phyloP scores from a whole-genome alignment of 2,329 filamentous ascomycete species.

The Penicillium nordicum region DNA sequence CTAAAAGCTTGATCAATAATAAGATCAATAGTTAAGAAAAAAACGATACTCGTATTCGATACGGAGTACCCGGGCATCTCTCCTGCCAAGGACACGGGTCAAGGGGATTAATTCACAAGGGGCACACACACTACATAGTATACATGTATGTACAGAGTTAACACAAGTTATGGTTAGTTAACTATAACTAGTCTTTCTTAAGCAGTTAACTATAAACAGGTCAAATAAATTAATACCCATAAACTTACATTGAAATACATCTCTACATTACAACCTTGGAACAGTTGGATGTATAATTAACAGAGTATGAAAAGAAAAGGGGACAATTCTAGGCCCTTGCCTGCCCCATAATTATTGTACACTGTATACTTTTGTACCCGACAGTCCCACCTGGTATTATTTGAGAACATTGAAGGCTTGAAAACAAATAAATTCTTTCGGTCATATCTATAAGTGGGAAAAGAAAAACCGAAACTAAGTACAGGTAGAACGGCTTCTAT shows the following conservation, averaged over 20 bases:
- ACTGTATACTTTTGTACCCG: background rate
- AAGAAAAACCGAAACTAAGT: conserved; percentile 1
- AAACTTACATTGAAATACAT: background rate
- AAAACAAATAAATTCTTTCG: conserved; percentile 4
- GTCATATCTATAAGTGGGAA: conserved; percentile 3
- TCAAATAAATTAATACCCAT: background rate
- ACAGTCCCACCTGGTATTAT: background rate
- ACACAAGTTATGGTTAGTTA: background rate
- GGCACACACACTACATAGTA: background rate
- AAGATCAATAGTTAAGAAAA: background rate
- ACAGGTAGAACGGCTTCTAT: conserved; percentile 20
- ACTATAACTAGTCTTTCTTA: background rate
- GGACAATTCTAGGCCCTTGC: conserved; percentile 14
- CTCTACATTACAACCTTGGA: no score
- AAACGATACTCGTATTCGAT: background rate
- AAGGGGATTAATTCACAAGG: background rate
- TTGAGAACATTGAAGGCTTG: background rate
- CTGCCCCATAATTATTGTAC: conserved; percentile 2
- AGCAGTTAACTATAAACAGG: no score
- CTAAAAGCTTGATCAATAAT: background rate
- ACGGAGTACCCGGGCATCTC: background rate
- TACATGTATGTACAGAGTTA: background rate
- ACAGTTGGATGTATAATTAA: background rate
- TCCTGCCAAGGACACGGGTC: background rate
- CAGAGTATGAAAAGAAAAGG: background rate